Evolutionary conservation across 345 rosid genomes (phyloP).

Genomic region (Euphorbia peplus): DNA sequence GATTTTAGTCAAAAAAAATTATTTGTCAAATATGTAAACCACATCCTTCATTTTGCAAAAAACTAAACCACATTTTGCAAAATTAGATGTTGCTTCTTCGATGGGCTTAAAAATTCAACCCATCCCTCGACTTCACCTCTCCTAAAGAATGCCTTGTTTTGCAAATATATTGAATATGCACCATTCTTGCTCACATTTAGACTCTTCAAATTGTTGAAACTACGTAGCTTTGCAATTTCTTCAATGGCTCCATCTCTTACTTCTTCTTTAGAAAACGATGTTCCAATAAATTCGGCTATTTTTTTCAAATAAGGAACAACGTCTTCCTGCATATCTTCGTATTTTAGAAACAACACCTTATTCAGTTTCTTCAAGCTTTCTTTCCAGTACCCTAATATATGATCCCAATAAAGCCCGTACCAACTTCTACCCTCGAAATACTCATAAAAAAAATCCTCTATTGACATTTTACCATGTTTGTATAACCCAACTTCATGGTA

Average conservation of each 20-base stretch:
- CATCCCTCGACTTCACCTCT: too few species aligned
- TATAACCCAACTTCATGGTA: too few species aligned
- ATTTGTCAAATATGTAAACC: too few species aligned
- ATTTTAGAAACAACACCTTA: conserved; percentile 29
- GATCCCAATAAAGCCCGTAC: conserved; percentile 39
- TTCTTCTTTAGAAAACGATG: conserved; percentile 15
- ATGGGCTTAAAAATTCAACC: too few species aligned
- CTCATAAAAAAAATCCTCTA: conserved; percentile 35
- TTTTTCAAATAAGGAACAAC: conserved; percentile 17
- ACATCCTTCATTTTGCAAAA: too few species aligned
- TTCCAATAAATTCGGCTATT: conserved; percentile 11
- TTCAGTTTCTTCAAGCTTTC: conserved; percentile 23
- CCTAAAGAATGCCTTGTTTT: too few species aligned
- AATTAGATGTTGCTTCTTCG: neutral
- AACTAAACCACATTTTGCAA: too few species aligned
- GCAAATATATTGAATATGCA: too few species aligned
- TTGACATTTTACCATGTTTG: conserved; percentile 5
- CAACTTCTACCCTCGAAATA: conserved; percentile 23
- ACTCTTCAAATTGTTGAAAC: conserved; percentile 17
- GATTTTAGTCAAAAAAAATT: too few species aligned
- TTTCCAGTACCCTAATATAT: conserved; percentile 35
- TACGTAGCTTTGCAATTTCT: conserved; percentile 13
- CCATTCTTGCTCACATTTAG: conserved; percentile 1
- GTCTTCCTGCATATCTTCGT: conserved; percentile 40
- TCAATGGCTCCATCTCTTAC: conserved; percentile 6